These are phyloP conservation scores for Pseudodiploospora longispora DNA, from an alignment of 2,329 filamentous ascomycete species.

Conservation along the genomic window DNA sequence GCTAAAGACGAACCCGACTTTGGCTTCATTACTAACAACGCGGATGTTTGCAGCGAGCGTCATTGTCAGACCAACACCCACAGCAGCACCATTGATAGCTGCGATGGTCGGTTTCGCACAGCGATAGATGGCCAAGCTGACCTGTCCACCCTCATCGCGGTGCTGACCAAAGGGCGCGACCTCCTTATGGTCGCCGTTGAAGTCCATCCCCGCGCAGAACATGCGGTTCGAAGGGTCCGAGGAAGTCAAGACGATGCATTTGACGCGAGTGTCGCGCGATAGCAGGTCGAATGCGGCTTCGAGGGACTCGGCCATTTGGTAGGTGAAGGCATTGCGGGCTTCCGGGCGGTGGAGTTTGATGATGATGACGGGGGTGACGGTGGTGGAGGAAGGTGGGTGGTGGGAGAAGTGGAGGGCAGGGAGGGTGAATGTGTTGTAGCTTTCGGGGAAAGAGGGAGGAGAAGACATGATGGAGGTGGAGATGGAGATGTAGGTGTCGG, in stretches of 20 bases:
- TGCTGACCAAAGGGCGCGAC: slow-evolving; percentile 15
- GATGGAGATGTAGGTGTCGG: no score
- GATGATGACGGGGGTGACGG: slow-evolving; percentile 53
- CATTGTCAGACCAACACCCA: slow-evolving; percentile 55
- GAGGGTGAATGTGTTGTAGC: slow-evolving; percentile 34
- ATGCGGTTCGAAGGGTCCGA: slow-evolving; percentile 38
- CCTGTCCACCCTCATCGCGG: slow-evolving; percentile 44
- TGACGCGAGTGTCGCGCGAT: slow-evolving; percentile 45
- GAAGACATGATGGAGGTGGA: no score
- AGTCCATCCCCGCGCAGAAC: slow-evolving; percentile 54
- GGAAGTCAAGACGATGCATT: slow-evolving; percentile 46
- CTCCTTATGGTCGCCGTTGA: slow-evolving; percentile 29
- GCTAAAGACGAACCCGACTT: slow-evolving; percentile 67
- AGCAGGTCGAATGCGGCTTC: slow-evolving; percentile 43
- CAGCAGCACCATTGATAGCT: slow-evolving; percentile 51
- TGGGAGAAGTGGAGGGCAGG: slow-evolving; percentile 40
- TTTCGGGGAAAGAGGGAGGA: slow-evolving; percentile 18
- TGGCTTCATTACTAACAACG: slow-evolving; percentile 48
- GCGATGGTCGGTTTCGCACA: slow-evolving; percentile 52
- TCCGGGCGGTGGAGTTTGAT: slow-evolving; percentile 56
- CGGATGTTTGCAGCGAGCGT: slow-evolving; percentile 47
- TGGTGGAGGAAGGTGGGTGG: slow-evolving; percentile 39
- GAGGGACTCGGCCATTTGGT: slow-evolving; percentile 54
- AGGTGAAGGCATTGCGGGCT: slow-evolving; percentile 63
- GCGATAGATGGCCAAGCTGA: slow-evolving; percentile 45